phyloP scores from a whole-genome alignment of 2,329 filamentous ascomycete genomes.

The Amylocarpus encephaloides region DNA sequence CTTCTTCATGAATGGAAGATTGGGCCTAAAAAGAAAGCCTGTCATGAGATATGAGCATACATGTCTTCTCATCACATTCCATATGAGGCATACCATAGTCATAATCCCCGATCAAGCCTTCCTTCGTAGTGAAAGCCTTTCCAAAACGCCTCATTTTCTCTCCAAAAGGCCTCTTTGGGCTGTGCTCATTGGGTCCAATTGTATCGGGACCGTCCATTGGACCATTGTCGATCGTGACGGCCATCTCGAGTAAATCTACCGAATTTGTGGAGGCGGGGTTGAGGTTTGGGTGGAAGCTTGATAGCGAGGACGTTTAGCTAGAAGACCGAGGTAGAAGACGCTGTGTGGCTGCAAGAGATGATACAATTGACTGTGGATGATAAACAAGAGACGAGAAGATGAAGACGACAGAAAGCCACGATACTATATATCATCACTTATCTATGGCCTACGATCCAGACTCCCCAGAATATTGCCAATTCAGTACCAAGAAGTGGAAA shows the following conservation, averaged over 20 bases:
- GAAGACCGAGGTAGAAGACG: not conserved
- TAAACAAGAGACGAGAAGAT: not conserved
- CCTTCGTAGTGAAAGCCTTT: slow-evolving; percentile 44
- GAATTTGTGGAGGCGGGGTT: not conserved
- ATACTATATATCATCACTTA: slow-evolving; percentile 4
- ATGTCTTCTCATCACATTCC: slow-evolving; percentile 21
- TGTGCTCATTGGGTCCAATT: slow-evolving; percentile 36
- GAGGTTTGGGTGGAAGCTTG: slow-evolving; percentile 7
- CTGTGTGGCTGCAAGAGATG: not conserved
- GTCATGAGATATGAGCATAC: slow-evolving; percentile 6
- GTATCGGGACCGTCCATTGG: slow-evolving; percentile 35
- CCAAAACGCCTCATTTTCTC: slow-evolving; percentile 36
- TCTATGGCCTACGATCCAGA: not conserved
- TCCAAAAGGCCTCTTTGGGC: slow-evolving; percentile 35
- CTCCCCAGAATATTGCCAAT: not conserved
- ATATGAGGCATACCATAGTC: slow-evolving; percentile 60
- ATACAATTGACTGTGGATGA: not conserved
- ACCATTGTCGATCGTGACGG: slow-evolving; percentile 24
- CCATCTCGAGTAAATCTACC: slow-evolving; percentile 13
- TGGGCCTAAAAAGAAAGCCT: slow-evolving; percentile 65
- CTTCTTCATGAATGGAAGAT: slow-evolving; percentile 74
- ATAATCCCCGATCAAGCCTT: slow-evolving; percentile 76
- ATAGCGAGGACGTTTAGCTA: not conserved
- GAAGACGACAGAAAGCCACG: not conserved
- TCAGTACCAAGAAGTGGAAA: not conserved